These are phyloP conservation scores for Bondarzewia mesenterica DNA, from an alignment of 1,284 basidiomycete species.

Conservation along the genomic window DNA sequence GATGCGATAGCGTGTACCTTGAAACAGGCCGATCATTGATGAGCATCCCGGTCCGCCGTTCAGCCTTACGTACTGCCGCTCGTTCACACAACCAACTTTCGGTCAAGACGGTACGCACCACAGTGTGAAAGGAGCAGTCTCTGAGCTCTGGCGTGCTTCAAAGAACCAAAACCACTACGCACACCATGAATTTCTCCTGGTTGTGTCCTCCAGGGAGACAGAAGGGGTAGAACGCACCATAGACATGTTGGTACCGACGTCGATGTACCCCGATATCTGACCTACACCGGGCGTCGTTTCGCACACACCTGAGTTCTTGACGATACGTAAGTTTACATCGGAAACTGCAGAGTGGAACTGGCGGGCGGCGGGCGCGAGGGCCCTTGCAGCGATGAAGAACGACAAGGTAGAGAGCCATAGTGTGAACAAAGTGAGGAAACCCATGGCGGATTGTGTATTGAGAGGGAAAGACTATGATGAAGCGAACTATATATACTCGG, in stretches of 20 bases:
- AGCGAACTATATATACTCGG: no score
- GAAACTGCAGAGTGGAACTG: background rate
- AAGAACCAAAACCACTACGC: conserved; percentile 69
- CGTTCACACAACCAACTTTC: background rate
- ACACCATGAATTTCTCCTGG: no score
- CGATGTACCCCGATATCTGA: conserved; percentile 62
- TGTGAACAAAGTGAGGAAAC: no score
- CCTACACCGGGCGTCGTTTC: conserved; percentile 63
- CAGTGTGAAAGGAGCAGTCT: conserved; percentile 57
- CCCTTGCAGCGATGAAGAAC: no score
- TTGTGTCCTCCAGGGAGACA: conserved; percentile 19
- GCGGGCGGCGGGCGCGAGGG: background rate
- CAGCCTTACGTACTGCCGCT: conserved; percentile 25
- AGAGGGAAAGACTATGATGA: no score
- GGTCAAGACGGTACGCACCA: conserved; percentile 20
- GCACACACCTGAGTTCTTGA: conserved; percentile 61
- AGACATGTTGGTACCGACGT: conserved; percentile 38
- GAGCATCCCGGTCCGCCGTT: conserved; percentile 58
- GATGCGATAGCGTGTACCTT: conserved; percentile 13
- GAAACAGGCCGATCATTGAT: conserved; percentile 61
- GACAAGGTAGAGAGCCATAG: no score
- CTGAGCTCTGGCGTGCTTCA: conserved; percentile 47
- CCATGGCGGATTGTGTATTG: no score
- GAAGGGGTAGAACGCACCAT: conserved; percentile 42
- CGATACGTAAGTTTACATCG: conserved; percentile 36